Evolutionary conservation across 768 basidiomycete species (phyloP).

Genomic region (Boletus reticuloceps): DNA sequence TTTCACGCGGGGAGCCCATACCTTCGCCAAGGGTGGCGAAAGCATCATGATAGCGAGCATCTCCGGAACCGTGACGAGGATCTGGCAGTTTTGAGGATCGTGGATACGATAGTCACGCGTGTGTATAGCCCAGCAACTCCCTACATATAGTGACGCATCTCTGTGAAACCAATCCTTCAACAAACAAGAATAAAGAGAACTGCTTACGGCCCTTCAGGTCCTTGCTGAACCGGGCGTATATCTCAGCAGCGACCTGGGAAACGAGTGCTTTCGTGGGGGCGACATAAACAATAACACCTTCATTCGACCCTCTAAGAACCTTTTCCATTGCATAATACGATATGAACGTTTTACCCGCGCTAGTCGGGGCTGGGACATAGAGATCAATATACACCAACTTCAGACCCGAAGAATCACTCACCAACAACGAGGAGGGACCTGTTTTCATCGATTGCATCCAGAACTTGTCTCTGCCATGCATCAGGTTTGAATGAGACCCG

Average conservation of each 20-base stretch:
- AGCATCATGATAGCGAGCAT: constrained; percentile 67
- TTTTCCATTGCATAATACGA: constrained; percentile 78
- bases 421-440: constrained; percentile 66
- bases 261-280: constrained; percentile 77
- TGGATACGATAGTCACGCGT: constrained; percentile 63
- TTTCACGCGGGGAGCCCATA: constrained; percentile 64
- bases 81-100: constrained; percentile 66
- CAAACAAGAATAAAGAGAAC: neutral
- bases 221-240: constrained; percentile 70
- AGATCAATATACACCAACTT: neutral
- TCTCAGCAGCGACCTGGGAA: constrained; percentile 67
- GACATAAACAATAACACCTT: constrained; percentile 68
- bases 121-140: constrained; percentile 62
- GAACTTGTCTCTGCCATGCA: constrained; percentile 65
- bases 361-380: constrained; percentile 52
- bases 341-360: constrained; percentile 76
- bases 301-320: constrained; percentile 57
- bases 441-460: constrained; percentile 59
- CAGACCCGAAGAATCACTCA: constrained; percentile 22
- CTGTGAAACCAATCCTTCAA: neutral
- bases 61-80: constrained; percentile 72
- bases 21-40: constrained; percentile 57
- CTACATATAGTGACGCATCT: constrained; percentile 29
- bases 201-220: constrained; percentile 44
- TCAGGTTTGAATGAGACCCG: constrained; percentile 67